Base-by-base conservation (phyloP, 2,329 filamentous ascomycete species). In the Fusarium praegraminearum region DNA sequence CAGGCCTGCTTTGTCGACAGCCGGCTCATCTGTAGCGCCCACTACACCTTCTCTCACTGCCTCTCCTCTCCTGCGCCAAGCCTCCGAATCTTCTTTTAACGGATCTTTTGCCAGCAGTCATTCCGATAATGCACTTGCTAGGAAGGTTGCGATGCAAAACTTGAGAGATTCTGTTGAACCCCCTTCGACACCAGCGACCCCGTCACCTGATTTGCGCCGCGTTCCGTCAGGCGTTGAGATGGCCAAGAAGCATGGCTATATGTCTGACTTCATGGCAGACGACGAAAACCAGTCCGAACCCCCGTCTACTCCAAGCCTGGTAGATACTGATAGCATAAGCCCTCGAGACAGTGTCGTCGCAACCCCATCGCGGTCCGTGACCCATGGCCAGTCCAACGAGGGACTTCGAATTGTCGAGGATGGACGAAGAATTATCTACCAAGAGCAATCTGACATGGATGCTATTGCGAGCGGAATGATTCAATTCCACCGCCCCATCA, bases 271-370 rank as follows among this genome's bases (percentile, higher is more conserved):
- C 32, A 74, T 75, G 43, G 74, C 66, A 57, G 66, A 76, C 50
- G 74, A 76, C 53, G 72, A 74, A 56, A 74, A 76, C 65, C 65
- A 73, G 67, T 75, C 75, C 65, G 73, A 76, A 58, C 70, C 66
- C 67, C 73, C 74, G 41, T 76, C 74, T 66, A 75, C 74, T 41
- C 75, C 75, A 38, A 76, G 75, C 36, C 57, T 76, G 59, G 74
- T 72, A 46, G 75, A 76, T 73, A 76, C 75, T 68, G 75, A 75
- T 70, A 76, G 75, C 57, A 51, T 76, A 65, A 74, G 72, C 59
- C 75, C 69, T 28, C 75, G 69, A 63, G 75, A 76, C 26, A 76
- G 73, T 65, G 43, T 75, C 28, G 28, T 73, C 51, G 73, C 65
- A 46, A 76, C 74, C 22, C 74, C 73, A 45, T 74, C 73, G 44